These are phyloP conservation scores for Candida railenensis DNA, from an alignment of 805 yeast species.

Conservation along the genomic window DNA sequence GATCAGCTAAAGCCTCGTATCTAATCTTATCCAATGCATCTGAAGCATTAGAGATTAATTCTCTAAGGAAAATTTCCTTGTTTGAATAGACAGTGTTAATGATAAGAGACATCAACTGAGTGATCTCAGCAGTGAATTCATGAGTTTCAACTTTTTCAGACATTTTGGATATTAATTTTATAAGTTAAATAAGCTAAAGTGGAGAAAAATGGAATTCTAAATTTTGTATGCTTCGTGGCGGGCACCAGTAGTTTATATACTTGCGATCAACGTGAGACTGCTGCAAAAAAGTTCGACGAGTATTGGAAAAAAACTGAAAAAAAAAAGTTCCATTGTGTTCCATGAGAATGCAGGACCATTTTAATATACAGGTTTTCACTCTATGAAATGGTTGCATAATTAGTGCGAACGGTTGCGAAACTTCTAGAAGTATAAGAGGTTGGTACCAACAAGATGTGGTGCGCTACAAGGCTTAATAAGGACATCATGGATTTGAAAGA, in stretches of 20 bases:
- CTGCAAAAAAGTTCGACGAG: conserved; percentile 4
- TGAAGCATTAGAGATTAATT: conserved; percentile 96
- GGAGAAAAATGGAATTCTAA: not conserved
- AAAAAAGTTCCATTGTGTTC: conserved; percentile 3
- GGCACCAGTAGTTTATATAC: not conserved
- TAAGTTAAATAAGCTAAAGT: not conserved
- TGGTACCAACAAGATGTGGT: no score
- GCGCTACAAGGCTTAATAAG: no score
- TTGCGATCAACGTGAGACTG: not conserved
- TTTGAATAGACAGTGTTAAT: conserved; percentile 99
- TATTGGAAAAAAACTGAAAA: not conserved
- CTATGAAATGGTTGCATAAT: no score
- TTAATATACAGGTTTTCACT: not conserved
- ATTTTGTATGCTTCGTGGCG: not conserved
- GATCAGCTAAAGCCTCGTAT: conserved; percentile 93
- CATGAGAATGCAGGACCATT: conserved; percentile 4
- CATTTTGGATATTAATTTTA: conserved; percentile 30
- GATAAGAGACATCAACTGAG: conserved; percentile 99
- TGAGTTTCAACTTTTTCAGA: conserved; percentile 71
- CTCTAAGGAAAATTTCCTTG: conserved; percentile 99
- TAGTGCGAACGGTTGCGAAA: conserved; percentile 1
- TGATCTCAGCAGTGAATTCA: conserved; percentile 99
- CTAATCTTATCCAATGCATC: conserved; percentile 99
- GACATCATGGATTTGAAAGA: no score
- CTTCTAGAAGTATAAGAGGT: not conserved